These are phyloP conservation scores for Cryptosporidium andersoni DNA, from an alignment of 169 alveolate species.

Conservation along the genomic window DNA sequence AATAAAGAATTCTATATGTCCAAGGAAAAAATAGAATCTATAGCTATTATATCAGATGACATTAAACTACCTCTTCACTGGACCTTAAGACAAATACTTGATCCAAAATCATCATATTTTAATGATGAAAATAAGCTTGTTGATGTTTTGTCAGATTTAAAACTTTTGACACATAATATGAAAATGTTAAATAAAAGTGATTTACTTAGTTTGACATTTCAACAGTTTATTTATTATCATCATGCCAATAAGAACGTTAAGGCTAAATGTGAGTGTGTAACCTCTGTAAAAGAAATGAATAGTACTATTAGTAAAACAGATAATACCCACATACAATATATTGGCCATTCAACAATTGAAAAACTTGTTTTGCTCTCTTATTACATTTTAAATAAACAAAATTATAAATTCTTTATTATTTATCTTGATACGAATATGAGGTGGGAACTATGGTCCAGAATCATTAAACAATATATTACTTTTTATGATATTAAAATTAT, in stretches of 20 bases:
- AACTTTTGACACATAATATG: conserved; percentile 1
- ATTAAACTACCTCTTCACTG: conserved; percentile 4
- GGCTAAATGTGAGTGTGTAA: neutral
- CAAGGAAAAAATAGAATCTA: neutral
- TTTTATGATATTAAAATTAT: conserved; percentile 5
- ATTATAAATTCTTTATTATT: conserved; percentile 10
- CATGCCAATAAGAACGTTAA: neutral
- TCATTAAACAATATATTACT: conserved; percentile 13
- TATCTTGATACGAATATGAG: conserved; percentile 21
- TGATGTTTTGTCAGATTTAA: neutral
- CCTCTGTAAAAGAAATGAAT: neutral
- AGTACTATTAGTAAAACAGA: neutral
- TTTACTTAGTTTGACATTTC: neutral
- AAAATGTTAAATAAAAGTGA: neutral
- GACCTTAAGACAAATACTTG: conserved; percentile 31
- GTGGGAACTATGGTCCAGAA: conserved; percentile 3
- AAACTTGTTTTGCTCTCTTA: conserved; percentile 29
- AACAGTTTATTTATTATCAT: neutral
- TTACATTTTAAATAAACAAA: conserved; percentile 6
- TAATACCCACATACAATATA: neutral
- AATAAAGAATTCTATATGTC: no score
- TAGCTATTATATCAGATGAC: conserved; percentile 29
- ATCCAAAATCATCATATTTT: conserved; percentile 16
- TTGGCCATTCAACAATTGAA: neutral
- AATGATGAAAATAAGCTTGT: neutral